phyloP scores from a whole-genome alignment of 495 filamentous ascomycete species.

The Xylaria cubensis region DNA sequence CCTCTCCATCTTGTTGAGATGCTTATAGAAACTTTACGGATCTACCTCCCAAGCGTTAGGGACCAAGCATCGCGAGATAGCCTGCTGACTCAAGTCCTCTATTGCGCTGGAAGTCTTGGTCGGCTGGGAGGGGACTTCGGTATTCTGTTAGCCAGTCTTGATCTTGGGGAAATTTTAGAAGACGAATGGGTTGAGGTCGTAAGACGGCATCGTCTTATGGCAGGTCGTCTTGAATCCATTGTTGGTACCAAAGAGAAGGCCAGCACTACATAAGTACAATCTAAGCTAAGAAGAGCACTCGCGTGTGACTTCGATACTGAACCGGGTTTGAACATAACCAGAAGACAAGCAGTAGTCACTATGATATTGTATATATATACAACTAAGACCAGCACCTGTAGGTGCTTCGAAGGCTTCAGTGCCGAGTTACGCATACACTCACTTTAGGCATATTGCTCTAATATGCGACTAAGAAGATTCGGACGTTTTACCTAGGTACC shows the following conservation, averaged over 20 bases:
- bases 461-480: constrained; percentile 17
- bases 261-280: not conserved
- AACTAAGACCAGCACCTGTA: not conserved
- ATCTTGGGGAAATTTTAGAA: constrained; percentile 60
- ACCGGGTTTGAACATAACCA: not conserved
- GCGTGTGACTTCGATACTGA: not conserved
- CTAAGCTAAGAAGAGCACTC: not conserved
- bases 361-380: not conserved
- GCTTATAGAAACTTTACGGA: constrained; percentile 76
- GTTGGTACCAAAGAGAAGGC: constrained; percentile 56
- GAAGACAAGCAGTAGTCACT: not conserved
- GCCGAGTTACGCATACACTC: constrained; percentile 2
- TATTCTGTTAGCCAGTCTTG: constrained; percentile 77
- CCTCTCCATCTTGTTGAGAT: constrained; percentile 84
- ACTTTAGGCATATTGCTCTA: not conserved
- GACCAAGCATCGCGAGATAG: constrained; percentile 83
- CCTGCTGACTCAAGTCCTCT: constrained; percentile 91
- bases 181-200: constrained; percentile 92
- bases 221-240: constrained; percentile 84
- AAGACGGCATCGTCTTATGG: constrained; percentile 85
- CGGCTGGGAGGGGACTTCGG: constrained; percentile 93
- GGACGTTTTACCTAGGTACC: not conserved
- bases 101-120: constrained; percentile 92
- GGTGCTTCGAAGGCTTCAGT: not conserved
- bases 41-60: constrained; percentile 82